Percentiles rank a stretch among this genome's conserved stretches.
These are phyloP conservation scores for Puccinia coronata DNA, from an alignment of 1,284 basidiomycete species.

Conservation along the genomic window DNA sequence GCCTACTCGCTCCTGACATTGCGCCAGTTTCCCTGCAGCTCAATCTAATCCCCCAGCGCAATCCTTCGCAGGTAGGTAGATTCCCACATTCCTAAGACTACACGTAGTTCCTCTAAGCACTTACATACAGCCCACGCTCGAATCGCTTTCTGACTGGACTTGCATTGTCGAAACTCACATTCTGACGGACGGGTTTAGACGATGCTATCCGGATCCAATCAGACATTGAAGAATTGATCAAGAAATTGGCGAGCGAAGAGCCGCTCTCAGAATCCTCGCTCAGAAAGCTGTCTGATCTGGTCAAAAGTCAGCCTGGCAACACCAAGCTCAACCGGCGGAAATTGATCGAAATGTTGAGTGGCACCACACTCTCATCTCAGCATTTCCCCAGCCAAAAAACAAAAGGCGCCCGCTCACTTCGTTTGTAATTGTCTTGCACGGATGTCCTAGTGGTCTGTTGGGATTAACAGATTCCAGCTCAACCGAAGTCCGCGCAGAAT, in stretches of 20 bases:
- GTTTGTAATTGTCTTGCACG: background rate
- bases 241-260: background rate
- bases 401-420: background rate
- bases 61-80: background rate
- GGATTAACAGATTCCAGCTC: constrained; percentile 31
- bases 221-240: constrained; percentile 27
- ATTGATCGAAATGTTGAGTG: constrained; percentile 41
- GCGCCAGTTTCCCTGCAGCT: constrained; percentile 25
- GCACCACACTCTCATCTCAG: background rate
- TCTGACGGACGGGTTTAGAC: background rate
- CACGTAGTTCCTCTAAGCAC: no score
- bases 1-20: constrained; percentile 15
- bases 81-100: no score
- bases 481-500: constrained; percentile 31
- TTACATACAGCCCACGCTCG: no score
- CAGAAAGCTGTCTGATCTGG: constrained; percentile 37
- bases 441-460: constrained; percentile 23
- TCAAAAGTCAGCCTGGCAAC: background rate
- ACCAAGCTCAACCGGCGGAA: constrained; percentile 15
- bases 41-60: constrained; percentile 28
- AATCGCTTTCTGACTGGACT: background rate
- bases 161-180: background rate
- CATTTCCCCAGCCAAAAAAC: no score
- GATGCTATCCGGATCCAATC: constrained; percentile 24
- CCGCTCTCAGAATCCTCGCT: constrained; percentile 8